These are phyloP conservation scores for Trichoderma sp. DNA, from an alignment of 2,329 filamentous ascomycete genomes.

Conservation along the genomic window DNA sequence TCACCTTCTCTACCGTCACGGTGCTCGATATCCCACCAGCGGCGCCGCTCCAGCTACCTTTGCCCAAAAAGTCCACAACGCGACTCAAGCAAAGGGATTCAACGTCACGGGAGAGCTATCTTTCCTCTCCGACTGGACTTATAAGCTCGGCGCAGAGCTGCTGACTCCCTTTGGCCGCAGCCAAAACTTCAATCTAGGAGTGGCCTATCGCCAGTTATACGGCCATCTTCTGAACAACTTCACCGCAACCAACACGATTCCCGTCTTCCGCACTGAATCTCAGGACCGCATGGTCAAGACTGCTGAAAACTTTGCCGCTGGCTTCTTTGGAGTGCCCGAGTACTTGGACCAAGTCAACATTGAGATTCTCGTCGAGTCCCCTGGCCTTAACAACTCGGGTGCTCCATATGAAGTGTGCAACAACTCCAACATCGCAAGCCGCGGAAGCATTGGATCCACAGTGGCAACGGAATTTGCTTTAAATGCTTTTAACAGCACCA, in stretches of 20 bases:
- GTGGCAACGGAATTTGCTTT: background rate
- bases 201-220: background rate
- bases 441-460: background rate
- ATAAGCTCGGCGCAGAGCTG: slow-evolving; percentile 3
- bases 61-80: slow-evolving; percentile 1
- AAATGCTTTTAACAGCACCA: background rate
- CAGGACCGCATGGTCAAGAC: background rate
- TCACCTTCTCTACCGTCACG: background rate
- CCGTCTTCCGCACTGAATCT: slow-evolving; percentile 4
- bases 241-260: background rate
- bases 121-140: background rate
- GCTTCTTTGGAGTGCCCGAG: background rate
- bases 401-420: background rate
- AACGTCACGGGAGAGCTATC: background rate
- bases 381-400: background rate
- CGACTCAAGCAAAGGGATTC: background rate
- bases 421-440: background rate
- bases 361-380: background rate
- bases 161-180: slow-evolving; percentile 8
- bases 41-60: background rate
- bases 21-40: slow-evolving; percentile 9
- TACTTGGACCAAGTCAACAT: background rate
- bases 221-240: slow-evolving; percentile 1
- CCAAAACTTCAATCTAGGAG: slow-evolving; percentile 13
- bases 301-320: background rate